Evolutionary conservation across 164 flowering plant genomes (phyloP).

Genomic region (Umbilicus rupestris): DNA sequence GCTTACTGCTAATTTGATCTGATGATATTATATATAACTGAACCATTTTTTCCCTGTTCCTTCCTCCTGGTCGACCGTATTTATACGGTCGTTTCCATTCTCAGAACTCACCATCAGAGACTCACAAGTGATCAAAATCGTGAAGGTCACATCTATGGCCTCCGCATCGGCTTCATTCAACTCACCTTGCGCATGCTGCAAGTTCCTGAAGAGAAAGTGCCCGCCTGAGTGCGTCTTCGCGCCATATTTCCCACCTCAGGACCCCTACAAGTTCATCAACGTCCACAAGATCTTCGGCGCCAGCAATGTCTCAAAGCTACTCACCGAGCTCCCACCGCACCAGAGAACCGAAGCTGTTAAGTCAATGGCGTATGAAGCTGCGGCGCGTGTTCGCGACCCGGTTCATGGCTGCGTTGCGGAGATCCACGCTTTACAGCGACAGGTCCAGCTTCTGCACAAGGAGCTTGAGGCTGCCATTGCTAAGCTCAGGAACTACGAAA

Average conservation of each 20-base stretch:
- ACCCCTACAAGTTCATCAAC: slow-evolving; percentile 64
- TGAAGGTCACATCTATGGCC: slow-evolving; percentile 20
- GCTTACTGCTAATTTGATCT: neutral
- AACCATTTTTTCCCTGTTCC: neutral
- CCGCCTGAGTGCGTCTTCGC: slow-evolving; percentile 66
- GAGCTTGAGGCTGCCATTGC: slow-evolving; percentile 63
- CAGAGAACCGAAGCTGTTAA: slow-evolving; percentile 71
- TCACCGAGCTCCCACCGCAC: slow-evolving; percentile 58
- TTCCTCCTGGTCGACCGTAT: neutral
- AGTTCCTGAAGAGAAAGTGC: slow-evolving; percentile 67
- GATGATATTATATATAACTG: neutral
- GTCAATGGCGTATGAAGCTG: slow-evolving; percentile 70
- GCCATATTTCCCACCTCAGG: slow-evolving; percentile 70
- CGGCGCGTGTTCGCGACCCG: slow-evolving; percentile 60
- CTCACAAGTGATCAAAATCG: neutral
- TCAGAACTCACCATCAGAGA: neutral
- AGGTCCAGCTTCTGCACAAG: slow-evolving; percentile 54
- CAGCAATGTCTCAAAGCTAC: slow-evolving; percentile 72
- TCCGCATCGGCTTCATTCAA: slow-evolving; percentile 53
- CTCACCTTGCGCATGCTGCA: slow-evolving; percentile 81
- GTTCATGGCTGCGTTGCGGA: slow-evolving; percentile 77
- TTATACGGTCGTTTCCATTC: neutral
- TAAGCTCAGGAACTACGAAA: slow-evolving; percentile 43
- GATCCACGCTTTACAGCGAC: slow-evolving; percentile 57
- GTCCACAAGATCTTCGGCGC: slow-evolving; percentile 78